Conservation (phyloP, 164 flowering plant species). For the Chloranthus sessilifolius region DNA sequence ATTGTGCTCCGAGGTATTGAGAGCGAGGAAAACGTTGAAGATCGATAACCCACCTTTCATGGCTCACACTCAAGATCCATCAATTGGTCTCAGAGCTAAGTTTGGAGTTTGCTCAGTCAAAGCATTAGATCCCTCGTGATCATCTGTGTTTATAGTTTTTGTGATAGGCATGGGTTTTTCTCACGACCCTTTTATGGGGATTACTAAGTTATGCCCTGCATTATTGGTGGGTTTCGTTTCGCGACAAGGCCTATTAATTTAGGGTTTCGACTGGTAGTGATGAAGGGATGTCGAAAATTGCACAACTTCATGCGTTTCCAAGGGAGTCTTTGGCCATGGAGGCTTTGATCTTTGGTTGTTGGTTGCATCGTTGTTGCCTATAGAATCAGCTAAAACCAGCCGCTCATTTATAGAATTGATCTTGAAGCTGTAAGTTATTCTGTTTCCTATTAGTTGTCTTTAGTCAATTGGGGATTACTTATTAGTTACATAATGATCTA, state of each 20-base stretch:
- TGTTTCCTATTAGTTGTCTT: constrained; percentile 7
- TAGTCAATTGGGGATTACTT: not conserved
- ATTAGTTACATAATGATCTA: not conserved
- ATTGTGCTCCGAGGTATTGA: too few species aligned
- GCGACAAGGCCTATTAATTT: constrained; percentile 59
- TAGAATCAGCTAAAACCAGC: constrained; percentile 78
- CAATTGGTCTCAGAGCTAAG: too few species aligned
- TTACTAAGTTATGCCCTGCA: constrained; percentile 59
- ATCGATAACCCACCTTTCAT: too few species aligned
- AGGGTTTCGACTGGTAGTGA: constrained; percentile 13
- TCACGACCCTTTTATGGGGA: constrained; percentile 69
- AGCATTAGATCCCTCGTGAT: too few species aligned
- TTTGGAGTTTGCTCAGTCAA: too few species aligned
- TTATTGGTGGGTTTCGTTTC: constrained; percentile 59
- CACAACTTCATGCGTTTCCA: too few species aligned
- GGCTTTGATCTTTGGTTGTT: constrained; percentile 60
- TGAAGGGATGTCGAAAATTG: too few species aligned
- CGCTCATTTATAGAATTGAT: constrained; percentile 84
- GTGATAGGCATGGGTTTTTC: constrained; percentile 80
- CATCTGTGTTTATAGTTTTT: constrained; percentile 75
- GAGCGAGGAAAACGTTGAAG: too few species aligned
- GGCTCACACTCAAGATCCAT: too few species aligned
- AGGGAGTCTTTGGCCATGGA: constrained; percentile 38
- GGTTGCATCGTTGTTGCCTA: constrained; percentile 81
- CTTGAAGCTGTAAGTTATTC: constrained; percentile 88